Base-by-base conservation (phyloP, 2,329 filamentous ascomycete species). In the Aspergillus clavatus region DNA sequence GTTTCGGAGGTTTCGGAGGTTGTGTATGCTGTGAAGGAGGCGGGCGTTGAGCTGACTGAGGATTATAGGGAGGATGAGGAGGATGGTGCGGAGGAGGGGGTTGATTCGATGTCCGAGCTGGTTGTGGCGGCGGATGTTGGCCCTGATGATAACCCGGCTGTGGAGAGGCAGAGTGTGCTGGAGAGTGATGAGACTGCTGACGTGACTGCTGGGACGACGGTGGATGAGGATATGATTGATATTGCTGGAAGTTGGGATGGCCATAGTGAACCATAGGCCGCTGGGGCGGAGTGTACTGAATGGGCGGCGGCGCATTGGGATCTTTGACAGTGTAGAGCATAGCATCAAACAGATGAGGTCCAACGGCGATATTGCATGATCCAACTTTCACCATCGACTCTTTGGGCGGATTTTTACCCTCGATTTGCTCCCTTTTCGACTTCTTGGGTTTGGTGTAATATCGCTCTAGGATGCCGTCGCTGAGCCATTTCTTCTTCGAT, bases 281-380 rank as follows among this genome's bases (percentile, higher is more conserved):
- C 41, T 69, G 69, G 7, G 61, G 56, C 8, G 63, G 60, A 11
- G 66, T 58, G 52, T 69, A 67, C 50, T 70, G 66, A 35, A 67
- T 60, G 5, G 61, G 59, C 8, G 63, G 64, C 36, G 65, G 67
- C 23, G 64, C 58, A 44, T 67, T 66, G 35, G 70, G 68, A 41
- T 77, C 75, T 51, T 77, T 77, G 38, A 80, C 76, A 11, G 73
- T 72, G 57, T 77, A 81, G 19, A 81, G 67, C 53, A 75, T 72
- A 14, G 76, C 77, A 48, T 81, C 78, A 51, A 84, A 81, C 6
- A 78, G 76, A 62, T 84, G 80, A 40, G 81, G 81, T 50, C 83
- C 81, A 39, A 84, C 76, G 26, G 78, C 75, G 41, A 84, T 72
- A 45, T 77, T 75, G 54, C 78, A 81, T 47, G 73, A 70, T 38